phyloP scores from a whole-genome alignment of 352 stramenopile species.

The Blastocystis sp. region DNA sequence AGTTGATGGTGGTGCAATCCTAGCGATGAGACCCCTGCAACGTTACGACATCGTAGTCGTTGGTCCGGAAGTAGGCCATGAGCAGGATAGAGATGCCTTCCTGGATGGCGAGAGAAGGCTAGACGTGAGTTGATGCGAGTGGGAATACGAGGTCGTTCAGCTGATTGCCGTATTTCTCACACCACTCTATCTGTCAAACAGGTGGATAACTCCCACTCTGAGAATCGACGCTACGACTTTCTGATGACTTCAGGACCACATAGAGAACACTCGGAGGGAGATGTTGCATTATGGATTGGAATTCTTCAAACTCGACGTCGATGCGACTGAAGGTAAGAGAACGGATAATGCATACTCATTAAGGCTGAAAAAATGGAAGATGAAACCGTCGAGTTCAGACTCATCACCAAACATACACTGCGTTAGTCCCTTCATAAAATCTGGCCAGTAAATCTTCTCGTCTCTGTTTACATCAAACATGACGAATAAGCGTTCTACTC shows the following conservation, averaged over 20 bases:
- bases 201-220: background rate
- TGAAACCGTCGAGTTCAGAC: background rate
- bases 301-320: conserved; percentile 25
- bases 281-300: conserved; percentile 41
- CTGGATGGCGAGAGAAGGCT: conserved; percentile 7
- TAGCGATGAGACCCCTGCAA: background rate
- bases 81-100: conserved; percentile 11
- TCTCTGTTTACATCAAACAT: conserved; percentile 25
- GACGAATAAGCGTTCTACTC: conserved; percentile 11
- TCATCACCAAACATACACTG: conserved; percentile 9
- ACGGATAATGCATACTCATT: background rate
- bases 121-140: background rate
- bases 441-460: conserved; percentile 44
- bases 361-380: conserved; percentile 41
- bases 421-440: conserved; percentile 16
- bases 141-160: conserved; percentile 7
- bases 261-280: conserved; percentile 36
- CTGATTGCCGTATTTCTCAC: conserved; percentile 7
- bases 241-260: conserved; percentile 17
- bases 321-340: background rate
- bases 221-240: background rate
- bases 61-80: conserved; percentile 25
- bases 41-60: background rate
- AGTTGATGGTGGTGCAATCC: background rate
- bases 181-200: conserved; percentile 21